Percentiles rank a stretch among this genome's conserved stretches.
phyloP scores from a whole-genome alignment of 345 rosid genomes.

The Moricandia moricandioides region DNA sequence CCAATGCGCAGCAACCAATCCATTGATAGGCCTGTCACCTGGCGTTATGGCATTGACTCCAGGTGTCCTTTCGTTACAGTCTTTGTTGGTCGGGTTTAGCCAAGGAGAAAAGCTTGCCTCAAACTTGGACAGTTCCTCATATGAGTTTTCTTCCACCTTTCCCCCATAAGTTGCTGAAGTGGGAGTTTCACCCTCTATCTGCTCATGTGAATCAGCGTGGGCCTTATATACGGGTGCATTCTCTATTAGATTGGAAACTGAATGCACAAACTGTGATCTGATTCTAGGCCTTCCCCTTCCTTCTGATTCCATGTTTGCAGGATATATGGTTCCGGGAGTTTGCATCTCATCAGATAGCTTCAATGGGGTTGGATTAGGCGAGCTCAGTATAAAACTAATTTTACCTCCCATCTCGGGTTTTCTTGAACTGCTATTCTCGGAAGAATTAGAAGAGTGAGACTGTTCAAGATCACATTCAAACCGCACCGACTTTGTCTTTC shows the following conservation, averaged over 20 bases:
- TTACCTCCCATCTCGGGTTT: conserved; percentile 39
- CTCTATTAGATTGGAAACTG: conserved; percentile 49
- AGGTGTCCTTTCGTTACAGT: conserved; percentile 26
- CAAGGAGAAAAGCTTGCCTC: conserved; percentile 60
- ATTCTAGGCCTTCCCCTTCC: conserved; percentile 54
- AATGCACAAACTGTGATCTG: conserved; percentile 73
- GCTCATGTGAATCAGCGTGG: conserved; percentile 35
- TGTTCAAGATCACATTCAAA: conserved; percentile 62
- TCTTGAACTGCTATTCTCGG: conserved; percentile 39
- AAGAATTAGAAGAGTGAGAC: conserved; percentile 44
- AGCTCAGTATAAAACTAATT: conserved; percentile 38
- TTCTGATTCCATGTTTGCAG: conserved; percentile 48
- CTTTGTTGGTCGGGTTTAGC: conserved; percentile 21
- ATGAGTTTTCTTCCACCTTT: conserved; percentile 12
- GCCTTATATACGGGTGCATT: conserved; percentile 48
- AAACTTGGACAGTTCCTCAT: conserved; percentile 23
- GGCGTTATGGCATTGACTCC: conserved; percentile 45
- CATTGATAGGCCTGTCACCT: conserved; percentile 82
- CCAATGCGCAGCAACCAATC: conserved; percentile 91
- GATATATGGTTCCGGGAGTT: conserved; percentile 92
- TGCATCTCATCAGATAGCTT: conserved; percentile 90
- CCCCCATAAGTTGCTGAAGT: conserved; percentile 19
- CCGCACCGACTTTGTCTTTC: conserved; percentile 64
- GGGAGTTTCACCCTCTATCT: conserved; percentile 39
- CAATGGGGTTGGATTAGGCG: conserved; percentile 78